Percentiles rank a stretch among this genome's conserved stretches.
Evolutionary conservation across 1,284 basidiomycete genomes (phyloP).

Genomic region (Heterobasidion annosum): DNA sequence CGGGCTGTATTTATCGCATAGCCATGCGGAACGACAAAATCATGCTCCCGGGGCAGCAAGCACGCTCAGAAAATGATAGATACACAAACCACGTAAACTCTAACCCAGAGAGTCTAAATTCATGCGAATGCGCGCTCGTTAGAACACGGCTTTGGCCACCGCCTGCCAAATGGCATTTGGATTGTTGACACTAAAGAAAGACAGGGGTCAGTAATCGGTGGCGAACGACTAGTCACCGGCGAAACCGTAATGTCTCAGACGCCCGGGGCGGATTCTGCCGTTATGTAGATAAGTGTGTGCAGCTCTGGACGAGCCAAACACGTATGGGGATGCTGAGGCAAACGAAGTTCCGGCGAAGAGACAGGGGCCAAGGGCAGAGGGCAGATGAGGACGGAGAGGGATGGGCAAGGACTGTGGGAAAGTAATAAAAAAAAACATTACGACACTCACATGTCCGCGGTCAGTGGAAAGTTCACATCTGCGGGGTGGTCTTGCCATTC

Average conservation of each 20-base stretch:
- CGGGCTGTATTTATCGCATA: too few relatives aligned
- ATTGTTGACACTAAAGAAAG: conserved; percentile 30
- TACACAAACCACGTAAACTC: too few relatives aligned
- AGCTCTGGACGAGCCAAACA: too few relatives aligned
- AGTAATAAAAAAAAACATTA: background rate
- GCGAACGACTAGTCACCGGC: background rate
- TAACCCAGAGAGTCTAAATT: too few relatives aligned
- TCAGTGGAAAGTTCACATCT: conserved; percentile 40
- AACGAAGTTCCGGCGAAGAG: background rate
- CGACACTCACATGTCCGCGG: conserved; percentile 33
- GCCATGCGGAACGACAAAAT: too few relatives aligned
- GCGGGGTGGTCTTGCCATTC: conserved; percentile 55
- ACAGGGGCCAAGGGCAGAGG: background rate
- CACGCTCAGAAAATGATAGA: too few relatives aligned
- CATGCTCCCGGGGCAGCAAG: too few relatives aligned
- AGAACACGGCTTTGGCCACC: conserved; percentile 22
- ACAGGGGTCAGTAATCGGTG: background rate
- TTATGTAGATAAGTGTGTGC: background rate
- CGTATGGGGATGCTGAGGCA: too few relatives aligned
- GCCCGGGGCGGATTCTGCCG: background rate
- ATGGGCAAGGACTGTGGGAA: background rate
- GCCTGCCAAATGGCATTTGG: conserved; percentile 39
- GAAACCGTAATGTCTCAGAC: background rate
- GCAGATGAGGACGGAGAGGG: background rate
- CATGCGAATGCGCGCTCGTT: background rate